Conservation (phyloP, 2,329 filamentous ascomycete species). For the Aaosphaeria arxii region DNA sequence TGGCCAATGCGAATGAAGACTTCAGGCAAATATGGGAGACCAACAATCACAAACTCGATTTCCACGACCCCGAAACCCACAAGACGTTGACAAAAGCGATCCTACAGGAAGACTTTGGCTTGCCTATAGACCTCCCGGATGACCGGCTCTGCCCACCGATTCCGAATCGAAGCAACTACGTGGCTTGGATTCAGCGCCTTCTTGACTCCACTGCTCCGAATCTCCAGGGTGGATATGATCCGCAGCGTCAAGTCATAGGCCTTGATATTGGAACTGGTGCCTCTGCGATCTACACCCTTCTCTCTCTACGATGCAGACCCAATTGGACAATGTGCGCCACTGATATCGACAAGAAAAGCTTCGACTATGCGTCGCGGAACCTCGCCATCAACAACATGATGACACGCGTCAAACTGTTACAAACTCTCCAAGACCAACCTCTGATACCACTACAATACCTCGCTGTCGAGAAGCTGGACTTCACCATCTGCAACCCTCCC, state of each 20-base stretch:
- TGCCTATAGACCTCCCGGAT: conserved; percentile 67
- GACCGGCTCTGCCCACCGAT: conserved; percentile 87
- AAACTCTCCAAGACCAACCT: conserved; percentile 48
- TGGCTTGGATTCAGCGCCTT: conserved; percentile 81
- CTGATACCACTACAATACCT: conserved; percentile 65
- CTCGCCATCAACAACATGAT: conserved; percentile 63
- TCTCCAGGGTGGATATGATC: conserved; percentile 45
- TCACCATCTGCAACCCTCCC: conserved; percentile 91
- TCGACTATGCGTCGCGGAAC: conserved; percentile 66
- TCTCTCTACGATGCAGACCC: conserved; percentile 67
- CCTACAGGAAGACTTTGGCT: conserved; percentile 69
- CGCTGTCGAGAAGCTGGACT: conserved; percentile 61
- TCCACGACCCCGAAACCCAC: conserved; percentile 72
- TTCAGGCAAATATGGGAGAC: conserved; percentile 53
- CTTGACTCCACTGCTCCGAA: conserved; percentile 64
- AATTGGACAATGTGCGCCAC: conserved; percentile 56
- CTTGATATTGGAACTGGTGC: conserved; percentile 89
- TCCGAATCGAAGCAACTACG: conserved; percentile 73
- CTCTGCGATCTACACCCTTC: conserved; percentile 84
- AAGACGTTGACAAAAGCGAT: conserved; percentile 76
- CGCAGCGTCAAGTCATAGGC: conserved; percentile 59
- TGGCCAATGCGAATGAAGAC: conserved; percentile 58
- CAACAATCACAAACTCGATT: conserved; percentile 66
- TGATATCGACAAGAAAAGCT: conserved; percentile 73
- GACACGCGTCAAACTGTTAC: conserved; percentile 62